phyloP scores from a whole-genome alignment of 352 stramenopile genomes.

The Blastocystis hominis region DNA sequence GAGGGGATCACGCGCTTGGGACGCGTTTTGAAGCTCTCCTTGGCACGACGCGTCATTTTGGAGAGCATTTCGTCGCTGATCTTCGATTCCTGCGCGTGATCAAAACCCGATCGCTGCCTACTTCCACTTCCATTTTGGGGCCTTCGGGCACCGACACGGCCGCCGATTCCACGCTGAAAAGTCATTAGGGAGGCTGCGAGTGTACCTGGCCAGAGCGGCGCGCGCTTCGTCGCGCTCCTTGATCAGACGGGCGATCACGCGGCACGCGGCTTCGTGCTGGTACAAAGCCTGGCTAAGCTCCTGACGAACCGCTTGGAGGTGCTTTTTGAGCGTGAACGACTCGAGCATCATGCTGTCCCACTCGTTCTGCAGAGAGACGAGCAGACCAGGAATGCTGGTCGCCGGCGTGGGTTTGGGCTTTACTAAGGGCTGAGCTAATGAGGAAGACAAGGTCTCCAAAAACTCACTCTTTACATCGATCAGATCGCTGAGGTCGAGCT shows the following conservation, averaged over 20 bases:
- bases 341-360: conserved; percentile 85
- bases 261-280: conserved; percentile 86
- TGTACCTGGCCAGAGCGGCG: conserved; percentile 63
- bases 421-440: conserved; percentile 54
- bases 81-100: conserved; percentile 18
- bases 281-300: conserved; percentile 85
- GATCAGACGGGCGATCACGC: conserved; percentile 82
- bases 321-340: conserved; percentile 81
- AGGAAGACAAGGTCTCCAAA: neutral
- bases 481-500: conserved; percentile 68
- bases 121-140: conserved; percentile 24
- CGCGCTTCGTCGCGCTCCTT: conserved; percentile 68
- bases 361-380: conserved; percentile 75
- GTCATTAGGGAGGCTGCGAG: conserved; percentile 28
- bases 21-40: conserved; percentile 57
- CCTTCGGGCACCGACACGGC: neutral
- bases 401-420: conserved; percentile 48
- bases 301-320: conserved; percentile 82
- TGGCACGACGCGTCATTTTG: conserved; percentile 56
- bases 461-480: conserved; percentile 65
- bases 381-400: conserved; percentile 59
- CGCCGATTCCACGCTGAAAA: conserved; percentile 22
- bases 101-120: neutral
- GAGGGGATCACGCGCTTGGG: conserved; percentile 59
- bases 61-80: conserved; percentile 45